Evolutionary conservation across 2,329 filamentous ascomycete genomes (phyloP).

Genomic region (Akanthomyces uredinophilus): DNA sequence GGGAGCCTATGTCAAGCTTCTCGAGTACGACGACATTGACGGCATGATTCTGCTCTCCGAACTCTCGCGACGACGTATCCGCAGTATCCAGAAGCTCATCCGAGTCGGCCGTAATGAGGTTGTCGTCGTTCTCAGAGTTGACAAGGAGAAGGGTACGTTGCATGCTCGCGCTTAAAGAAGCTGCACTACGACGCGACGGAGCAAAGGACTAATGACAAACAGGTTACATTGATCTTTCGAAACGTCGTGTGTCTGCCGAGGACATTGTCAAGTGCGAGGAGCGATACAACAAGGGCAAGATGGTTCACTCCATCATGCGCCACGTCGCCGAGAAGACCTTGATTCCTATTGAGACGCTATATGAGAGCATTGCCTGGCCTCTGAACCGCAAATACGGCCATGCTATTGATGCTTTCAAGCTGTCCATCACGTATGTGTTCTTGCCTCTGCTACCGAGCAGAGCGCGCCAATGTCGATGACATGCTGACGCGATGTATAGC

Average conservation of each 20-base stretch:
- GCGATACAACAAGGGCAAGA: slow-evolving; percentile 99
- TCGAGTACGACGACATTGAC: slow-evolving; percentile 99
- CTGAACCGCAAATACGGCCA: slow-evolving; percentile 97
- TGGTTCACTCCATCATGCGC: slow-evolving; percentile 98
- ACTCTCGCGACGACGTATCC: slow-evolving; percentile 94
- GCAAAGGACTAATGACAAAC: slow-evolving; percentile 1
- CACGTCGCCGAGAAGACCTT: slow-evolving; percentile 97
- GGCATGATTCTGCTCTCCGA: slow-evolving; percentile 99
- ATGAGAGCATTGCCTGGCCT: slow-evolving; percentile 93
- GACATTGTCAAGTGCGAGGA: slow-evolving; percentile 99
- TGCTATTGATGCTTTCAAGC: slow-evolving; percentile 96
- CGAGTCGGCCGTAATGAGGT: slow-evolving; percentile 97
- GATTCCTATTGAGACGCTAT: slow-evolving; percentile 88
- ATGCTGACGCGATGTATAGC: slow-evolving; percentile 37
- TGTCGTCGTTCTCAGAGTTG: slow-evolving; percentile 94
- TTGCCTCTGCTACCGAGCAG: not conserved
- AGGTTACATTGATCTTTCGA: slow-evolving; percentile 95
- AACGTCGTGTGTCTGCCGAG: slow-evolving; percentile 94
- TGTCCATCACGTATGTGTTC: slow-evolving; percentile 80
- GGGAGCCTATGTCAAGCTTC: slow-evolving; percentile 98
- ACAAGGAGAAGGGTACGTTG: slow-evolving; percentile 88
- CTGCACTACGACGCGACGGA: slow-evolving; percentile 19
- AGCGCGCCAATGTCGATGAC: no score
- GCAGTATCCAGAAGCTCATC: slow-evolving; percentile 98
- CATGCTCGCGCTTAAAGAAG: slow-evolving; percentile 1